Evolutionary conservation across 306 rosid species (phyloP).

Genomic region (Gynostemma pentaphyllum): DNA sequence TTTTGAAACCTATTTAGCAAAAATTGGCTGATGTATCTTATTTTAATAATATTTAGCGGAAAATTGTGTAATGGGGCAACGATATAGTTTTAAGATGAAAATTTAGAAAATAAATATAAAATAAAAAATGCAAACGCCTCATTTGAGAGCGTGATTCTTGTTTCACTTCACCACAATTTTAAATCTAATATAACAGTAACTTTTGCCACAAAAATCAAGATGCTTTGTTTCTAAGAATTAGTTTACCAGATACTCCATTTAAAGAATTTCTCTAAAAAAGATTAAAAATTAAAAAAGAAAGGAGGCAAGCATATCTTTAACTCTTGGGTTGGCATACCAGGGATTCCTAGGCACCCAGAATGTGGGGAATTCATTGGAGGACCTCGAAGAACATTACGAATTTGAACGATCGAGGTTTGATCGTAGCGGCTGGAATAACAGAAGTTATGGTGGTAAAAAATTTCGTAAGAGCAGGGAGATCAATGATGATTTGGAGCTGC

Average conservation of each 20-base stretch:
- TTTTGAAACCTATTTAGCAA: background rate
- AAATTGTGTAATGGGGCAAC: background rate
- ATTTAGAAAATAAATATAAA: background rate
- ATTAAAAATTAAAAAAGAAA: no score
- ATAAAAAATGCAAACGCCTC: no score
- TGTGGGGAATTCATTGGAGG: constrained; percentile 41
- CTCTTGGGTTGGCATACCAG: constrained; percentile 25
- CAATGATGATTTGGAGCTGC: constrained; percentile 77
- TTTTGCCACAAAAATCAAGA: no score
- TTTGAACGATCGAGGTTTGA: constrained; percentile 35
- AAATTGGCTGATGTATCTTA: background rate
- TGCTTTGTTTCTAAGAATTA: no score
- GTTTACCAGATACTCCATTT: no score
- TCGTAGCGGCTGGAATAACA: constrained; percentile 19
- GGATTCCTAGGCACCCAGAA: constrained; percentile 72
- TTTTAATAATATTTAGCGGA: background rate
- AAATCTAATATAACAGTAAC: no score
- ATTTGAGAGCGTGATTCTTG: no score
- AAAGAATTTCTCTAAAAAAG: no score
- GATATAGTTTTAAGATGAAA: no score
- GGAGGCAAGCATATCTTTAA: no score
- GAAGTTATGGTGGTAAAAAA: constrained; percentile 34
- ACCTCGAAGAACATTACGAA: constrained; percentile 39
- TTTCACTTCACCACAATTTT: no score
- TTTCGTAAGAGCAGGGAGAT: constrained; percentile 32